Evolutionary conservation across 805 yeast genomes (phyloP), one percentile per base, ranked within the genome.

Genomic region (Candida germanica): DNA sequence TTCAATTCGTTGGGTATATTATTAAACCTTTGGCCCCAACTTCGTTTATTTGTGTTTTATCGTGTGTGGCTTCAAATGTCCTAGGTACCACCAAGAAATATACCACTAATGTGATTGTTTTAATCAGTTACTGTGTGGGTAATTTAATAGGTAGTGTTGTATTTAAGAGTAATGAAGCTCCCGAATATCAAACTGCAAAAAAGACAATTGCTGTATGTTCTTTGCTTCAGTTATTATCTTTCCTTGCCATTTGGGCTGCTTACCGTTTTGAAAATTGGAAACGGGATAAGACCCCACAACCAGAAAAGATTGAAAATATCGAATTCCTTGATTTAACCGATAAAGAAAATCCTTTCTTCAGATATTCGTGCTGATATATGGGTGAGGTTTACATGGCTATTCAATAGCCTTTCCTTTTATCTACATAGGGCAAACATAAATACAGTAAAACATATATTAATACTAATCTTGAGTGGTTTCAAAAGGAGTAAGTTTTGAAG

Each of bases 401-500:
- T n/a, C n/a, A n/a, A n/a, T n/a, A n/a, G n/a, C n/a, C n/a, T n/a
- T n/a, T n/a, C n/a, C n/a, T n/a, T n/a, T n/a, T n/a, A n/a, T n/a
- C n/a, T n/a, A n/a, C n/a, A n/a, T n/a, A n/a, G n/a, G n/a, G n/a
- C n/a, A n/a, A 25, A n/a, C 14, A 8, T 11, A 25, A 25, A 25
- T 8, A 12, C n/a, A 8, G 7, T 11, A 8, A 25, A 25, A 10
- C 14, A 27, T 15, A n/a, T 16, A 33, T 33, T n/a, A 26, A 26
- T 22, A 6, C 10, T 20, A 7, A 20, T 7, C 23, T 20, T 20
- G 11, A 13, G 25, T 9, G 36, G 83, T 58, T 57, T 82, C 95
- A 56, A 91, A 91, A 29, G 80, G 80, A 28, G 74, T 68, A 50
- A 91, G 75, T 37, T 69, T 57, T 49, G 77, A 66, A 38, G 96